These are phyloP conservation scores for Tricholoma flavovirens DNA, from an alignment of 768 basidiomycete genomes.

Conservation along the genomic window DNA sequence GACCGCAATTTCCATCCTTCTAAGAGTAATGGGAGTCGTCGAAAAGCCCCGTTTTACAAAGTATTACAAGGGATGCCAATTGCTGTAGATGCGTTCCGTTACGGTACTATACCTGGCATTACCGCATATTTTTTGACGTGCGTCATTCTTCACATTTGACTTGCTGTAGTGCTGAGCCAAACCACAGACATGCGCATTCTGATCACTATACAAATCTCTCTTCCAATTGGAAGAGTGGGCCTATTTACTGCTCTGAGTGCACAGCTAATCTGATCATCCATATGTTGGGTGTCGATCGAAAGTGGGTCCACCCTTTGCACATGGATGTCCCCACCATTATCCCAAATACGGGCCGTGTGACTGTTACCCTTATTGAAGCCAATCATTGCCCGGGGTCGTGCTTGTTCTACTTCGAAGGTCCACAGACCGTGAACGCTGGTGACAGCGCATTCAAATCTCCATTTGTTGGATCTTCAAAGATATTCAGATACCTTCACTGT, in stretches of 20 bases:
- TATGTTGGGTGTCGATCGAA: slow-evolving; percentile 82
- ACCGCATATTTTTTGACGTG: slow-evolving; percentile 92
- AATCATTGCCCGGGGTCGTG: slow-evolving; percentile 98
- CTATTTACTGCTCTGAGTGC: slow-evolving; percentile 92
- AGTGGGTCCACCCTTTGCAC: slow-evolving; percentile 87
- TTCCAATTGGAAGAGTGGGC: slow-evolving; percentile 82
- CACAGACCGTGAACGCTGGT: slow-evolving; percentile 83
- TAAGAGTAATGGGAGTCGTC: slow-evolving; percentile 45
- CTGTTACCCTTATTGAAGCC: slow-evolving; percentile 92
- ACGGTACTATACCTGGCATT: slow-evolving; percentile 85
- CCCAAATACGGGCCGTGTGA: slow-evolving; percentile 79
- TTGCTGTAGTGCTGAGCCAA: slow-evolving; percentile 9
- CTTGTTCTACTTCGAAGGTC: slow-evolving; percentile 90
- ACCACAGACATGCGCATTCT: slow-evolving; percentile 84
- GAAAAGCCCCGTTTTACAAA: slow-evolving; percentile 94
- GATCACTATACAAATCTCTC: slow-evolving; percentile 95
- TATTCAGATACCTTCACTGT: slow-evolving; percentile 91
- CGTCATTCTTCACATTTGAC: slow-evolving; percentile 4
- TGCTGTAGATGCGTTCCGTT: slow-evolving; percentile 95
- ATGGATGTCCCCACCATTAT: slow-evolving; percentile 70
- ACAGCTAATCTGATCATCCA: slow-evolving; percentile 91
- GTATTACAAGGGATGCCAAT: slow-evolving; percentile 95
- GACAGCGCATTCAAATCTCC: slow-evolving; percentile 72
- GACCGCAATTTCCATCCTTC: slow-evolving; percentile 39
- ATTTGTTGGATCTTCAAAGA: slow-evolving; percentile 59